Conservation (phyloP, 768 basidiomycete genomes). For the Cyclocybe aegerita region DNA sequence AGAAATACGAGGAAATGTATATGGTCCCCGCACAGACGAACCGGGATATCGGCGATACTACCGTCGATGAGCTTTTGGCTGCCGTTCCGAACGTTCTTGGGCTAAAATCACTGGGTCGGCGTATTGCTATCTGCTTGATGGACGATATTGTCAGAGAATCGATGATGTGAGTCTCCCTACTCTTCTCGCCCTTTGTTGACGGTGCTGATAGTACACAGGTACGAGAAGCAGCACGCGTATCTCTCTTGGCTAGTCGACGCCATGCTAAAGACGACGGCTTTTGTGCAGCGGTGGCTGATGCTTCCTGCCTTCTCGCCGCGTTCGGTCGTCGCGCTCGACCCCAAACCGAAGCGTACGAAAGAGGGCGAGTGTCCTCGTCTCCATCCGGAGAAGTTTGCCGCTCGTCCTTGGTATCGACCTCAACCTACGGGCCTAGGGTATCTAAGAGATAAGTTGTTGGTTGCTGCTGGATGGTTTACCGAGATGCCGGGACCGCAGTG, state of each 20-base stretch:
- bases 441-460: constrained; percentile 27
- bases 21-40: constrained; percentile 45
- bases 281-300: constrained; percentile 36
- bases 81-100: constrained; percentile 36
- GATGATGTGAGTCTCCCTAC: constrained; percentile 39
- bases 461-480: constrained; percentile 32
- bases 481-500: constrained; percentile 39
- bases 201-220: constrained; percentile 22
- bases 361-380: constrained; percentile 25
- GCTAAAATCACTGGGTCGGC: constrained; percentile 32
- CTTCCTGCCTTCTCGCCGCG: constrained; percentile 32
- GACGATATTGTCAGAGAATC: constrained; percentile 45
- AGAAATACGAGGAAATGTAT: constrained; percentile 40
- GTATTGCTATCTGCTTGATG: constrained; percentile 35
- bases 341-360: constrained; percentile 20
- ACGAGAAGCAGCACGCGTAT: constrained; percentile 34
- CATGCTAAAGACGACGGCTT: constrained; percentile 22
- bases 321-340: constrained; percentile 20
- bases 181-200: background rate
- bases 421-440: constrained; percentile 27
- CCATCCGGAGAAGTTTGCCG: constrained; percentile 33
- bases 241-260: constrained; percentile 25
- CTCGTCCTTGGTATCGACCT: constrained; percentile 49
- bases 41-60: constrained; percentile 35
- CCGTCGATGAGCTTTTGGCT: constrained; percentile 40